phyloP scores from a whole-genome alignment of 805 yeast genomes.

The Cyberlindnera euphorbiae region DNA sequence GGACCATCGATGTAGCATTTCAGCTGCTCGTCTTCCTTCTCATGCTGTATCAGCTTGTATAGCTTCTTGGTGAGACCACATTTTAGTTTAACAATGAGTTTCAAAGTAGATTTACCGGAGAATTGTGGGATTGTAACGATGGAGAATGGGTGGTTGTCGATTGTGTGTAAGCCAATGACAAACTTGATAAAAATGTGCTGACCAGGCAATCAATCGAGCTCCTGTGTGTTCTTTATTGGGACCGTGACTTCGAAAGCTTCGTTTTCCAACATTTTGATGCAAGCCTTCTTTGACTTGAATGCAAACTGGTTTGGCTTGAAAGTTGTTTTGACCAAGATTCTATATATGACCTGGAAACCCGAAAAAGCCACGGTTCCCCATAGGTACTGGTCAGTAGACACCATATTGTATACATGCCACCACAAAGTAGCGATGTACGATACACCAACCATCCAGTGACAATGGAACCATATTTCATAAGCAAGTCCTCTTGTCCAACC shows the following conservation, averaged over 20 bases:
- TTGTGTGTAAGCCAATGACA: constrained; percentile 33
- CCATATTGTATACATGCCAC: constrained; percentile 36
- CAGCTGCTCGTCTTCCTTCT: constrained; percentile 19
- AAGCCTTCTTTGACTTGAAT: constrained; percentile 35
- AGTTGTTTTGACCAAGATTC: constrained; percentile 41
- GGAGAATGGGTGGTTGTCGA: constrained; percentile 57
- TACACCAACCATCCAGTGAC: constrained; percentile 50
- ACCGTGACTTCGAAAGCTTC: constrained; percentile 34
- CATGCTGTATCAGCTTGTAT: constrained; percentile 26
- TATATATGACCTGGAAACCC: constrained; percentile 43
- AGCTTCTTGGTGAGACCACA: constrained; percentile 42
- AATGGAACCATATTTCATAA: constrained; percentile 46
- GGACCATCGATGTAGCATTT: constrained; percentile 50
- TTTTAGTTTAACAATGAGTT: constrained; percentile 41
- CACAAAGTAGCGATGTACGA: constrained; percentile 43
- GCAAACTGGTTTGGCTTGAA: constrained; percentile 39
- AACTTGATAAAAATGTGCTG: constrained; percentile 51
- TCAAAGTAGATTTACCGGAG: constrained; percentile 27
- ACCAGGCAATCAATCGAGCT: constrained; percentile 46
- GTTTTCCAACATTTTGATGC: constrained; percentile 20
- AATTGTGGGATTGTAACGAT: constrained; percentile 32
- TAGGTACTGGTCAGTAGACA: constrained; percentile 39
- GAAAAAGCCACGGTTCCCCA: constrained; percentile 50
- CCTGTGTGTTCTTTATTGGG: constrained; percentile 21
- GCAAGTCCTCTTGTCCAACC: constrained; percentile 34